phyloP scores from a whole-genome alignment of 495 filamentous ascomycete genomes.

The Darksidea phi region DNA sequence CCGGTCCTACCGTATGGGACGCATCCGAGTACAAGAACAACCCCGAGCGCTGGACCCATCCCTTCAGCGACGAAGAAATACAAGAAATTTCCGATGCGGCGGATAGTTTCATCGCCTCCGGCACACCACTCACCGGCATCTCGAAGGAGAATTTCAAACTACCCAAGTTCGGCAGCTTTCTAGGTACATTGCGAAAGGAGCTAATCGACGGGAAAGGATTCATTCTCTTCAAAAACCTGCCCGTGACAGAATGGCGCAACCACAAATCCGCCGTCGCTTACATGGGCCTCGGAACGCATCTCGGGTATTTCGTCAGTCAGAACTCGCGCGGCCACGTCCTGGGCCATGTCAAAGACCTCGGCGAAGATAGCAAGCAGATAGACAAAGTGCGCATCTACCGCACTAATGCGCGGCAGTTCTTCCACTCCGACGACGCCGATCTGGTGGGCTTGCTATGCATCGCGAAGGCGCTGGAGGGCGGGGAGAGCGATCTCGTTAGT shows the following conservation, averaged over 20 bases:
- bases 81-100: constrained; percentile 64
- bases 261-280: constrained; percentile 82
- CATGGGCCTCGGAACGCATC: constrained; percentile 83
- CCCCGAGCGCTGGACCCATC: constrained; percentile 75
- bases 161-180: constrained; percentile 56
- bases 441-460: constrained; percentile 85
- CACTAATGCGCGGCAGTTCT: constrained; percentile 80
- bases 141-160: constrained; percentile 69
- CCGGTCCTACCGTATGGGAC: constrained; percentile 76
- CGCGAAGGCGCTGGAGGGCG: constrained; percentile 72
- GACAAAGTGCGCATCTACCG: constrained; percentile 85
- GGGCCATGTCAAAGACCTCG: constrained; percentile 87
- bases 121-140: constrained; percentile 69
- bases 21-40: constrained; percentile 66
- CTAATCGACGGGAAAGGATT: constrained; percentile 84
- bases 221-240: constrained; percentile 83
- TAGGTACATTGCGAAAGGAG: constrained; percentile 62
- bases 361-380: constrained; percentile 76
- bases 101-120: constrained; percentile 64
- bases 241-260: constrained; percentile 71
- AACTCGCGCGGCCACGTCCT: constrained; percentile 86
- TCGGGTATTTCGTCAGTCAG: constrained; percentile 83
- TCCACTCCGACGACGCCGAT: constrained; percentile 80
- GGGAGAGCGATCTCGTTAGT: constrained; percentile 79
- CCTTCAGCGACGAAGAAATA: constrained; percentile 64